Percentiles rank a stretch among this genome's conserved stretches.
These are phyloP conservation scores for Leucosporidium creatinivorum DNA, from an alignment of 768 basidiomycete genomes.

Conservation along the genomic window DNA sequence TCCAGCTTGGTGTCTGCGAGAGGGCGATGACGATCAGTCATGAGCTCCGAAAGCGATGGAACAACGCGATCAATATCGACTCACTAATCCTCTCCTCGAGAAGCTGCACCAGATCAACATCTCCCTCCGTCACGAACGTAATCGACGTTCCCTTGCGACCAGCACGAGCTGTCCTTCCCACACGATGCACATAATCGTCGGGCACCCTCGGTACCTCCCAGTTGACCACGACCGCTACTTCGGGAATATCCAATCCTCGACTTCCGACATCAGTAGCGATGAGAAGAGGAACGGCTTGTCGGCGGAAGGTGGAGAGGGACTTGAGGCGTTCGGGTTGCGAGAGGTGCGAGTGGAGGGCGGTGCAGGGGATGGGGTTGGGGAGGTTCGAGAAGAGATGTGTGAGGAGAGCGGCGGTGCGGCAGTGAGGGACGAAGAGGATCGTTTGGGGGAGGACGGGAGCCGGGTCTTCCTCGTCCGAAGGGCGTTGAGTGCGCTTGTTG, in stretches of 20 bases:
- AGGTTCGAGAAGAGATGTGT: slow-evolving; percentile 54
- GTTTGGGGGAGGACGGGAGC: slow-evolving; percentile 74
- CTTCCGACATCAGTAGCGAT: slow-evolving; percentile 93
- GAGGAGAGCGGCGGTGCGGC: slow-evolving; percentile 84
- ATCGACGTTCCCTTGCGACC: slow-evolving; percentile 83
- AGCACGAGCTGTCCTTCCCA: slow-evolving; percentile 91
- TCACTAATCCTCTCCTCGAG: slow-evolving; percentile 83
- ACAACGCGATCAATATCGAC: slow-evolving; percentile 34
- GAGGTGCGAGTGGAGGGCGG: slow-evolving; percentile 84
- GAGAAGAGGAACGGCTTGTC: slow-evolving; percentile 77
- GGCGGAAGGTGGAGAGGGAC: slow-evolving; percentile 78
- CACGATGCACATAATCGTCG: slow-evolving; percentile 94
- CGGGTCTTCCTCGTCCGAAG: slow-evolving; percentile 48
- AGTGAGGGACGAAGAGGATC: slow-evolving; percentile 81
- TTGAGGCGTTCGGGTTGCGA: slow-evolving; percentile 81
- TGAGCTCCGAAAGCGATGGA: neutral
- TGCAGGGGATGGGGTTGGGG: slow-evolving; percentile 69
- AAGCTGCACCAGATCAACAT: slow-evolving; percentile 70
- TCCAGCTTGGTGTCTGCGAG: slow-evolving; percentile 61
- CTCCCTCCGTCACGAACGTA: slow-evolving; percentile 89
- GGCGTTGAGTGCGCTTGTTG: slow-evolving; percentile 36
- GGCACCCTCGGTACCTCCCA: slow-evolving; percentile 81
- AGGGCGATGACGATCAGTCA: neutral
- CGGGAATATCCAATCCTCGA: slow-evolving; percentile 90
- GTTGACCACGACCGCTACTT: slow-evolving; percentile 91